A percentile compares a stretch with the other conserved stretches of the same genome.
Evolutionary conservation across 371 early-diverging fungal genomes (phyloP).

Genomic region (Rhizomucor pusillus): DNA sequence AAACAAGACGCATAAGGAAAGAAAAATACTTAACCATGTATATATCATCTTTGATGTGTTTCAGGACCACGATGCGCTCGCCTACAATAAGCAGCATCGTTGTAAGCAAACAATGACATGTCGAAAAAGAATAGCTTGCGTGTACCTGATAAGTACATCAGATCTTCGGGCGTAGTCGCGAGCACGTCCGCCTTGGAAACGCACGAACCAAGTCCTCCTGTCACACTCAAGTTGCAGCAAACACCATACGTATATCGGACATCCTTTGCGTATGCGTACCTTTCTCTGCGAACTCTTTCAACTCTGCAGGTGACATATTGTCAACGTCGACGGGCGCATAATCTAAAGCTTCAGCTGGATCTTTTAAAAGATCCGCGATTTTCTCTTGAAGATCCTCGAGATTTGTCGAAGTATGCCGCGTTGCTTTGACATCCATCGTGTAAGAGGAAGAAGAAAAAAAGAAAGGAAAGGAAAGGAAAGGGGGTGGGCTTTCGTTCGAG

Average conservation of each 20-base stretch:
- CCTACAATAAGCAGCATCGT: constrained; percentile 15
- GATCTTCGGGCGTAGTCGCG: constrained; percentile 46
- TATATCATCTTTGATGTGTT: constrained; percentile 41
- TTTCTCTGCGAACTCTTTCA: constrained; percentile 44
- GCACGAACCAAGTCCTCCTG: constrained; percentile 50
- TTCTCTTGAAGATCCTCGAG: constrained; percentile 37
- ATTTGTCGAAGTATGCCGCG: constrained; percentile 39
- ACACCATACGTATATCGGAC: not conserved
- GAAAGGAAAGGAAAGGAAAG: not conserved
- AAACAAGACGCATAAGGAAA: not conserved
- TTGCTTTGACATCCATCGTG: constrained; percentile 32
- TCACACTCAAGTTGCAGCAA: not conserved
- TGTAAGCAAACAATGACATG: not conserved
- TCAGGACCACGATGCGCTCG: constrained; percentile 43
- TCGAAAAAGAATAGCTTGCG: not conserved
- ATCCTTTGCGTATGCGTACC: constrained; percentile 11
- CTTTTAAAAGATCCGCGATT: constrained; percentile 31
- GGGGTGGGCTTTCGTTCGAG: too few species aligned
- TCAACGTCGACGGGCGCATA: constrained; percentile 34
- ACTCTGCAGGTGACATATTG: constrained; percentile 24
- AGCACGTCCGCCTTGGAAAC: constrained; percentile 52
- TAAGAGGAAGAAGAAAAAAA: not conserved
- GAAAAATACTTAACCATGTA: constrained; percentile 30
- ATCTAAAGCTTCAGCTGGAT: constrained; percentile 28
- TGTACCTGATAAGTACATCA: constrained; percentile 59